These are phyloP conservation scores for Termitomyces sp. DNA, from an alignment of 768 basidiomycete species.

Conservation along the genomic window DNA sequence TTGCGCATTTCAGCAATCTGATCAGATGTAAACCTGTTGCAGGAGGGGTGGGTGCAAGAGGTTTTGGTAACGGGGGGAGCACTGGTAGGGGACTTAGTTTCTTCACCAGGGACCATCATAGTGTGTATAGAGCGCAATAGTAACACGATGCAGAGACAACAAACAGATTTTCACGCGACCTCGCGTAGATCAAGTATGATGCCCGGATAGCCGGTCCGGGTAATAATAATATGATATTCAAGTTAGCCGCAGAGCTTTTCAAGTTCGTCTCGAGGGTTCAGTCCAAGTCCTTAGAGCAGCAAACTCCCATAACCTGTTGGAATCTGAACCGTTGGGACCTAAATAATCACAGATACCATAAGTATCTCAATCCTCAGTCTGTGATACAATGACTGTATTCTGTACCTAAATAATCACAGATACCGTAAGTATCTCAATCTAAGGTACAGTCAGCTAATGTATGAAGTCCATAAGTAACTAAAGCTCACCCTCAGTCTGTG, in stretches of 20 bases:
- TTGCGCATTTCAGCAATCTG: neutral
- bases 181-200: neutral
- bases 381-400: neutral
- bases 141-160: neutral
- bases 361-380: neutral
- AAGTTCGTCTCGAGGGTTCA: neutral
- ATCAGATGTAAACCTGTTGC: neutral
- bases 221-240: neutral
- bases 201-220: neutral
- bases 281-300: neutral
- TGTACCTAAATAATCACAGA: too few relatives aligned
- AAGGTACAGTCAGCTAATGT: neutral
- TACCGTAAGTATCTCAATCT: neutral
- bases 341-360: neutral
- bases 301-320: neutral
- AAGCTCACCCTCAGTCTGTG: neutral
- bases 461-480: neutral
- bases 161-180: neutral
- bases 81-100: neutral
- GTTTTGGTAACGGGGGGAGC: too few relatives aligned
- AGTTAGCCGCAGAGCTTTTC: neutral
- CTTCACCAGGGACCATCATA: neutral
- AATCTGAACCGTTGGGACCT: neutral
- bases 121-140: neutral
- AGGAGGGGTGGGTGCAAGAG: neutral